Evolutionary conservation across 768 basidiomycete species (phyloP), one percentile per base, ranked within the genome.

Genomic region (Ramaria rubella): DNA sequence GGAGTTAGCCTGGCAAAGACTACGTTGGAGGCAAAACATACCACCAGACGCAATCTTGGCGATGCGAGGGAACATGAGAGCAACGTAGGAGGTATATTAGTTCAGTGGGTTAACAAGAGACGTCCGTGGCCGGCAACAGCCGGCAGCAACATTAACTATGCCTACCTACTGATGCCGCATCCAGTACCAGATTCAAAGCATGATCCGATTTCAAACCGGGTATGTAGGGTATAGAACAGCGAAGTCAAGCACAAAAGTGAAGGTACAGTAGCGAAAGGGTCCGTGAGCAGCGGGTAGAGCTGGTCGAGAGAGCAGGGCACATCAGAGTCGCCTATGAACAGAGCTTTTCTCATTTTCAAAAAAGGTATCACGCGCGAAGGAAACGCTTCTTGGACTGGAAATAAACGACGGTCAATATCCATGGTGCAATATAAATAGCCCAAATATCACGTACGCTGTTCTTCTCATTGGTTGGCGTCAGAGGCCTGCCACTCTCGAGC

Each of bases 401-500:
- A 2, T 7, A 2, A 31, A 5, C 8, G 21, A 6, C 44, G 23
- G 44, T 46, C 36, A 46, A 46, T 46, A 46, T 46, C 6, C 7
- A 48, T 30, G 29, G 46, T 26, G 46, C 8, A 23, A 48, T 19
- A 21, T 17, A 42, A 42, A 17, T 36, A 48, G 2, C 46, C 6
- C 46, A n/a, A 54, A 56, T 17, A 2, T 29, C 30, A 79, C 87
- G 73, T 68, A 92, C 91, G 64, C 83, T 81, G 60, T 80, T 78
- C 79, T 94, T 95, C 75, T 97, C 94, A 1, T 97, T 94, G 21
- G 55, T 54, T 19, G 94, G 95, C 34, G 95, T 96, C 71, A 96
- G 75, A 55, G 94, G 93, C 67, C 94, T 82, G 50, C 95, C 95
- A 61, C 83, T 87, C 76, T 97, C 94, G 71, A 96, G 83, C 68